phyloP scores from a whole-genome alignment of 495 filamentous ascomycete genomes.

The Penicillium silybi region DNA sequence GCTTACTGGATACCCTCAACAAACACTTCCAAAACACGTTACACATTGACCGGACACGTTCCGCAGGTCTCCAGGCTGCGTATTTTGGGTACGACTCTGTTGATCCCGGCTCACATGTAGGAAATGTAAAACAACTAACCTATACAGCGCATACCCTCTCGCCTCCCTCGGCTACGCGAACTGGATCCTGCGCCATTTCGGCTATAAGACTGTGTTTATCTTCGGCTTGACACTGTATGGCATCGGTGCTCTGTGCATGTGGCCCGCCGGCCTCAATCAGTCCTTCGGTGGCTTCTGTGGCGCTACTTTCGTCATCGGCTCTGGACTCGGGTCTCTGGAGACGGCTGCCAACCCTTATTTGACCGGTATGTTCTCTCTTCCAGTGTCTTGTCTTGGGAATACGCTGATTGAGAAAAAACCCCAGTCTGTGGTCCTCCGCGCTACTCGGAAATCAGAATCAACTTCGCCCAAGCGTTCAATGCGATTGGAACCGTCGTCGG shows the following conservation, averaged over 20 bases:
- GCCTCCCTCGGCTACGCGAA: conserved; percentile 60
- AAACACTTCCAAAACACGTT: conserved; percentile 56
- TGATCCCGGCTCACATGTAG: not conserved
- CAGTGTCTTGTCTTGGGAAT: not conserved
- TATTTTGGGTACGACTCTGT: conserved; percentile 41
- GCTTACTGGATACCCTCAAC: conserved; percentile 43
- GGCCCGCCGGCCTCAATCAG: conserved; percentile 49
- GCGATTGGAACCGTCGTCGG: conserved; percentile 63
- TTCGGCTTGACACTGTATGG: conserved; percentile 49
- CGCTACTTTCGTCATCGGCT: conserved; percentile 57
- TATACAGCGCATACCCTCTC: conserved; percentile 50
- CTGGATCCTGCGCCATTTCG: conserved; percentile 48
- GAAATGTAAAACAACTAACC: not conserved
- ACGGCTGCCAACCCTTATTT: conserved; percentile 57
- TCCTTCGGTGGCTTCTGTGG: conserved; percentile 59
- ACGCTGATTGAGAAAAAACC: not conserved
- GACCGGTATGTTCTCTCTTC: conserved; percentile 27
- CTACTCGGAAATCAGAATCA: conserved; percentile 56
- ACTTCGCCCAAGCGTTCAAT: conserved; percentile 66
- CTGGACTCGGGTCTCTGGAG: conserved; percentile 51
- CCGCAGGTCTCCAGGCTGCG: conserved; percentile 52
- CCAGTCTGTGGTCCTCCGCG: conserved; percentile 50
- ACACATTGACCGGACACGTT: conserved; percentile 45
- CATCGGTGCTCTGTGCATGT: conserved; percentile 52
- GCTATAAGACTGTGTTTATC: conserved; percentile 53